These are phyloP conservation scores for Tuber magnatum DNA, from an alignment of 495 filamentous ascomycete species.

Conservation along the genomic window DNA sequence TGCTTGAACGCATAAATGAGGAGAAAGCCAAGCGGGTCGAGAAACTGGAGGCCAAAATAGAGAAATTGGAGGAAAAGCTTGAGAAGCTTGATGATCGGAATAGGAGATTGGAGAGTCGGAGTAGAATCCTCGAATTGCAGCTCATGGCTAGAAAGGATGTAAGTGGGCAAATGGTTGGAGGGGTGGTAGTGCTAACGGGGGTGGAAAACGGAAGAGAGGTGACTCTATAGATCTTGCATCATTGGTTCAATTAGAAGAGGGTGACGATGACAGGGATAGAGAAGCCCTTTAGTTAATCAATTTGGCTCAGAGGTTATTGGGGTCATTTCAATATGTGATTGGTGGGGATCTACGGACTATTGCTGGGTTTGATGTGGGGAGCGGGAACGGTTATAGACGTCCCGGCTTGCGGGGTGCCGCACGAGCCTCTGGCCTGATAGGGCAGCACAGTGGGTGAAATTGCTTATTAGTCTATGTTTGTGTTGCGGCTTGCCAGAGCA, in stretches of 20 bases:
- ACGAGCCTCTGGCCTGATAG: background rate
- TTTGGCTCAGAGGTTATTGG: background rate
- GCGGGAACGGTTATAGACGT: background rate
- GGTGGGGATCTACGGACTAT: background rate
- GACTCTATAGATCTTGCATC: slow-evolving; percentile 11
- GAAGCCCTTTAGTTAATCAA: background rate
- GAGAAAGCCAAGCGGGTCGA: slow-evolving; percentile 30
- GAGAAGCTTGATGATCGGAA: slow-evolving; percentile 30
- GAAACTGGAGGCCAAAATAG: slow-evolving; percentile 24
- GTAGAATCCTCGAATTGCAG: slow-evolving; percentile 24
- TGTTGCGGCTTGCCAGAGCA: background rate
- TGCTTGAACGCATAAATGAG: slow-evolving; percentile 26
- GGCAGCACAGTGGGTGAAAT: background rate
- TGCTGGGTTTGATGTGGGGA: background rate
- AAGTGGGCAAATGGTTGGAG: background rate
- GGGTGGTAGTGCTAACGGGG: background rate
- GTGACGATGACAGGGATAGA: background rate
- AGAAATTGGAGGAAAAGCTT: slow-evolving; percentile 31
- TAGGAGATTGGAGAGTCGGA: slow-evolving; percentile 26
- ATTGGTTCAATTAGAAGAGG: background rate
- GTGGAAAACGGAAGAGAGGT: slow-evolving; percentile 28
- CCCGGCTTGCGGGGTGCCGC: background rate
- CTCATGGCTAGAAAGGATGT: slow-evolving; percentile 14
- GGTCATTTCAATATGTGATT: background rate
- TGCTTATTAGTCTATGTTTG: slow-evolving; percentile 1